Conservation (phyloP, 306 rosid species). For the Parietaria judaica region DNA sequence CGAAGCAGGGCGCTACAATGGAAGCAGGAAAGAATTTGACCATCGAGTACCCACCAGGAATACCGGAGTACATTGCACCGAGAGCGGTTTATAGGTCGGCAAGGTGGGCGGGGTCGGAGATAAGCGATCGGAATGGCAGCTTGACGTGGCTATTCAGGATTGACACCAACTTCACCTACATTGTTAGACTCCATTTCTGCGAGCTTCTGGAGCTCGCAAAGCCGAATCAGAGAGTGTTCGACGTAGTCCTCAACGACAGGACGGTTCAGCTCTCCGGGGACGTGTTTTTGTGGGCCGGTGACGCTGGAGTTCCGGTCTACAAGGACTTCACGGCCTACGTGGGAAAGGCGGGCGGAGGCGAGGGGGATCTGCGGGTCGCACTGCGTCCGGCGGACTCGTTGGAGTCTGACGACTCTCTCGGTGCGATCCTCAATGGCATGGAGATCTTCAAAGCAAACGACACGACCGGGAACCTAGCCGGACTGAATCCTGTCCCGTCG, state of each 20-base stretch:
- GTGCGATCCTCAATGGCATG: constrained; percentile 40
- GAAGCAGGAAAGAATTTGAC: constrained; percentile 21
- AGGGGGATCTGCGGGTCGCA: constrained; percentile 33
- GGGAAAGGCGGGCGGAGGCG: constrained; percentile 9
- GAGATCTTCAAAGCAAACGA: constrained; percentile 41
- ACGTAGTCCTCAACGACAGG: constrained; percentile 35
- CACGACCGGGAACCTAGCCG: constrained; percentile 27
- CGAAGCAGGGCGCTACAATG: constrained; percentile 22
- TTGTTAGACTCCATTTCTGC: constrained; percentile 50
- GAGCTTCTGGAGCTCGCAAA: constrained; percentile 21
- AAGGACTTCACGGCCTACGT: constrained; percentile 32
- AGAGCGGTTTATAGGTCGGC: constrained; percentile 28
- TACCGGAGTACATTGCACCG: constrained; percentile 32
- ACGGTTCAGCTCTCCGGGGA: constrained; percentile 30
- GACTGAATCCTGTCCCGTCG: constrained; percentile 34
- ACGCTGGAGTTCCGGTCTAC: constrained; percentile 30
- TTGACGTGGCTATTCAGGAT: constrained; percentile 39
- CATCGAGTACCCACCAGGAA: constrained; percentile 18
- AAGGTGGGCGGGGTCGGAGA: constrained; percentile 34
- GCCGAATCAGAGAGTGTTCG: constrained; percentile 38
- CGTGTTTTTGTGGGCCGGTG: constrained; percentile 31
- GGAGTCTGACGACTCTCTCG: constrained; percentile 29
- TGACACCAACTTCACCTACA: constrained; percentile 35
- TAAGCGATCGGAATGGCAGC: constrained; percentile 25
- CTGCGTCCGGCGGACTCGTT: constrained; percentile 28